Evolutionary conservation across 2,329 filamentous ascomycete genomes (phyloP).

Genomic region (Neocucurbitaria cava): DNA sequence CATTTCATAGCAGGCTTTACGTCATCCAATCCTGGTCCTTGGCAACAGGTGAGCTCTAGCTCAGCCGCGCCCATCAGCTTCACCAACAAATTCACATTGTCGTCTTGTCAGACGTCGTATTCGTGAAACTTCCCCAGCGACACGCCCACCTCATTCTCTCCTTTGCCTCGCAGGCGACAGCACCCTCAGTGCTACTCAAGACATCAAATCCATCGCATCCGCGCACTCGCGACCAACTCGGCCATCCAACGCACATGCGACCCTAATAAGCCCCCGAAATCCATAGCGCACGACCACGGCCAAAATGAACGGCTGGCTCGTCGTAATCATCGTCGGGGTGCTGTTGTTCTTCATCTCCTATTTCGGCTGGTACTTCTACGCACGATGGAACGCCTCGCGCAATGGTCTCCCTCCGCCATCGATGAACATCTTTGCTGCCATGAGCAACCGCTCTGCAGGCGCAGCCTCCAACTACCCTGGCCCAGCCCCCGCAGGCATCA

Average conservation of each 20-base stretch:
- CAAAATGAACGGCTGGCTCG: constrained; percentile 53
- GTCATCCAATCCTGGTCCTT: constrained; percentile 34
- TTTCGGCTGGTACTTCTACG: constrained; percentile 73
- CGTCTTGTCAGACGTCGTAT: constrained; percentile 10
- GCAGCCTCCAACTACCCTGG: constrained; percentile 53
- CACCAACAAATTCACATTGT: constrained; percentile 16
- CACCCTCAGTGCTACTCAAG: background rate
- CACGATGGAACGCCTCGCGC: constrained; percentile 73
- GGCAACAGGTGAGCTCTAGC: constrained; percentile 21
- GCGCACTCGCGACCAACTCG: constrained; percentile 8
- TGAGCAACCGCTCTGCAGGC: constrained; percentile 52
- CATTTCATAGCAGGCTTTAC: constrained; percentile 22
- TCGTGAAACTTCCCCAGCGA: background rate
- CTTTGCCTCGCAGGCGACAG: background rate
- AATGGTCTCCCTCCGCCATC: constrained; percentile 77
- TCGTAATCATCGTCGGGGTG: constrained; percentile 76
- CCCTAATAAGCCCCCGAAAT: constrained; percentile 3
- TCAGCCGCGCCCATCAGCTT: constrained; percentile 28
- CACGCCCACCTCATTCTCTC: background rate
- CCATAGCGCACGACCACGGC: constrained; percentile 16
- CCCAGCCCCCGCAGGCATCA: constrained; percentile 67
- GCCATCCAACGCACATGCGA: constrained; percentile 17
- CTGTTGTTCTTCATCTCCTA: constrained; percentile 66
- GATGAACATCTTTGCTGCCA: constrained; percentile 75
- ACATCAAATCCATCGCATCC: constrained; percentile 2